Evolutionary conservation across 202 grass and related monocot species (phyloP), one percentile per base, ranked within the genome.

Genomic region (Schoenoplectus triqueter): DNA sequence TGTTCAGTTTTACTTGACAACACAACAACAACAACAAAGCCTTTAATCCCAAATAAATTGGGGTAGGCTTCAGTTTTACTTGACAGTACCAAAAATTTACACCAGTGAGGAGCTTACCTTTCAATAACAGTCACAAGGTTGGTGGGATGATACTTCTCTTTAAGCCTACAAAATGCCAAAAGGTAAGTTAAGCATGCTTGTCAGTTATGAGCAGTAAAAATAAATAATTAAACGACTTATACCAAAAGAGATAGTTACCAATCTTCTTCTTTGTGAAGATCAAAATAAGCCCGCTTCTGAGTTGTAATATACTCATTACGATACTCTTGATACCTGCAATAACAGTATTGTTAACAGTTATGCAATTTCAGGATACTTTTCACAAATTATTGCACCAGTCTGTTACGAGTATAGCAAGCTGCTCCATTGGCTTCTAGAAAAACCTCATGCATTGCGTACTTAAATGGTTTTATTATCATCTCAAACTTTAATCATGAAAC

Each of bases 81-180:
- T 47, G 2, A 72, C 10, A 52, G 66, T 2, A 15, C 31, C 70
- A 50, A 55, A 76, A 84, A 41, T 76, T 74, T 42, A 86, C 15
- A 80, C 55, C 80, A 69, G 47, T 61, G 81, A 88, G 70, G 52
- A 84, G 31, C 87, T 85, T 77, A 96, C 97, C 88, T 99, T 86
- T 96, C 92, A 73, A 99, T 94, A 65, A 99, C 97, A 86, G 89
- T 79, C 85, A 94, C 77, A 68, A 99, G 89, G 66, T 99, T 94
- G 74, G 97, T 96, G 15, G 97, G 97, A 84, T 99, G 97, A 88
- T 99, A 99, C 85, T 99, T 99, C 83, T 96, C 90, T 79, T 99
- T 99, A 64, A 99, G 94, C 93, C 97, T 99, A 90, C 73, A 88
- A 54, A 92, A 40, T 20, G 10, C 18, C 87, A 86, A 78, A 63